These are phyloP conservation scores for Botrytis cinerea DNA, from an alignment of 2,329 filamentous ascomycete genomes.

Conservation along the genomic window DNA sequence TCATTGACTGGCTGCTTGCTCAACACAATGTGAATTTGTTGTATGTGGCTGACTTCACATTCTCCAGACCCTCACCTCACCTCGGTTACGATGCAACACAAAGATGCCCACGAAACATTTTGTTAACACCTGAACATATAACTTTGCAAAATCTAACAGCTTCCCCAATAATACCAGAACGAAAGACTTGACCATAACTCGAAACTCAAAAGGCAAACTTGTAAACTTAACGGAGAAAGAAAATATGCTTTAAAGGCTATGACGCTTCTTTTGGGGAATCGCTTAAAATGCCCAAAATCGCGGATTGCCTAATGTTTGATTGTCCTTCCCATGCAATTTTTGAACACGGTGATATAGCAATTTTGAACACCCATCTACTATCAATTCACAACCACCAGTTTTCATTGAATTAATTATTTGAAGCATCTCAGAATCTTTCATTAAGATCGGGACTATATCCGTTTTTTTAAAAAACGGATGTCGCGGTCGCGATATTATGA, in stretches of 20 bases:
- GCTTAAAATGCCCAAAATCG: conserved; percentile 18
- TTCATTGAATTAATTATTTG: conserved; percentile 33
- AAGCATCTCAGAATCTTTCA: conserved; percentile 42
- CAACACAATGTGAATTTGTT: not conserved
- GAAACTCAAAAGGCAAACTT: not conserved
- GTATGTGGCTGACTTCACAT: not conserved
- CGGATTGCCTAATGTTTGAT: conserved; percentile 14
- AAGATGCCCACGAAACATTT: conserved; percentile 15
- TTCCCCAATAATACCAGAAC: conserved; percentile 4
- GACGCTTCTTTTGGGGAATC: conserved; percentile 4
- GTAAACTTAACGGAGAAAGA: not conserved
- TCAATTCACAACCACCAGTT: conserved; percentile 31
- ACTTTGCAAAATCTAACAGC: not conserved
- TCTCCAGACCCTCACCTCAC: conserved; percentile 4
- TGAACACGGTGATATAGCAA: conserved; percentile 25
- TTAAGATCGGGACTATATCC: conserved; percentile 50
- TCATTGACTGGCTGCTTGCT: not conserved
- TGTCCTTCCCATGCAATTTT: conserved; percentile 22
- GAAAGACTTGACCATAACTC: conserved; percentile 9
- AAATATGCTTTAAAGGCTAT: conserved; percentile 15
- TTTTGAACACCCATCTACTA: conserved; percentile 33
- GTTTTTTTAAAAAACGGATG: conserved; percentile 69
- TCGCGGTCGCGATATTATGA: conserved; percentile 69
- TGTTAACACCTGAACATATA: not conserved
- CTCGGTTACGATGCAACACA: conserved; percentile 23